Evolutionary conservation across 768 basidiomycete genomes (phyloP), one percentile per base, ranked within the genome.

Genomic region (Rhodotorula toruloides): DNA sequence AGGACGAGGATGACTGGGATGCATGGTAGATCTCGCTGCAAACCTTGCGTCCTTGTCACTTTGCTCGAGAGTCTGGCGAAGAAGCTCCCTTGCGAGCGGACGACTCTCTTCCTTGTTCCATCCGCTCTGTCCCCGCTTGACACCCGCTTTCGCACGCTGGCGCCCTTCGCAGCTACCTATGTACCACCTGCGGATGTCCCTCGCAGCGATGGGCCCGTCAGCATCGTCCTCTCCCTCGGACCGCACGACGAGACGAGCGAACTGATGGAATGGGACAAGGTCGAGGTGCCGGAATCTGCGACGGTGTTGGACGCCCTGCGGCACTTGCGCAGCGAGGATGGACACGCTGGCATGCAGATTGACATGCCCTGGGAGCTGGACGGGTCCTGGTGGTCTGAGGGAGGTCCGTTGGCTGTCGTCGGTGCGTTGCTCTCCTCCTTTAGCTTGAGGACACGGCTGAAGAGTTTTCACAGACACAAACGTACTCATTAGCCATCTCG

Each of bases 401-500:
- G 0, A 54, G 56, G 5, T 13, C 31, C 2, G n/a, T 65, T 21
- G 57, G 61, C 11, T n/a, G 63, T 65, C 25, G 44, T 70, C 0
- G 60, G 68, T 65, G 34, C 43, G 59, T 39, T 9, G 19, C 17
- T 32, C 44, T 40, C 7, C 8, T 13, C 13, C 13, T 29, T 6
- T 0, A n/a, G 31, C 12, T 0, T 32, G 22, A 47, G 5, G 2
- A 31, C 12, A 1, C 29, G 43, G 34, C 32, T 63, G 46, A 44
- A 31, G 13, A 3, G 3, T 11, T 27, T 0, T 17, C 12, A 16
- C 40, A 70, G 68, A 70, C 48, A 70, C 68, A 11, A 70, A 70
- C 53, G 43, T 70, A 47, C 57, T 70, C 27, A 58, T 70, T 29
- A 36, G 32, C 17, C 64, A 70, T 57, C 68, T 70, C 19, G 36